Conservation (phyloP, 2,329 filamentous ascomycete genomes). For the Escovopsis sp. region DNA sequence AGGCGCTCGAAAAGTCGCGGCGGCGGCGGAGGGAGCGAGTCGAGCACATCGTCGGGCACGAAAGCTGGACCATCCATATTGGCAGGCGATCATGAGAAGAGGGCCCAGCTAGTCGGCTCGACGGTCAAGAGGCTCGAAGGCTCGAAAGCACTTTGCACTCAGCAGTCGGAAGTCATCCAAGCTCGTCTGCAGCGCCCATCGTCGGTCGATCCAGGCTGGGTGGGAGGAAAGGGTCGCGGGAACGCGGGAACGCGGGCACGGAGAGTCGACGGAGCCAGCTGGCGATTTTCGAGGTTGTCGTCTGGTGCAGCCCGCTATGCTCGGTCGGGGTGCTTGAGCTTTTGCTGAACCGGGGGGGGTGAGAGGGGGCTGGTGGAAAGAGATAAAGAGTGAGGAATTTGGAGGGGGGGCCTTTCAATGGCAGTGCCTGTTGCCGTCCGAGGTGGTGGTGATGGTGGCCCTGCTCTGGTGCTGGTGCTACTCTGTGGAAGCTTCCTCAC, state of each 20-base stretch:
- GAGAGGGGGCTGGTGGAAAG: too few species aligned
- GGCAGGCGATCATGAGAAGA: slow-evolving; percentile 10
- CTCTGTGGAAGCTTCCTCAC: too few species aligned
- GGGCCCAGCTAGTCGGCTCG: slow-evolving; percentile 4
- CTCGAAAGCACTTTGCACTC: slow-evolving; percentile 7
- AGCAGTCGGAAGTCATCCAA: slow-evolving; percentile 8
- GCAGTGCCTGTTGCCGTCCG: too few species aligned
- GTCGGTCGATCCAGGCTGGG: slow-evolving; percentile 9
- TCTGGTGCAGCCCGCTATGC: slow-evolving; percentile 1
- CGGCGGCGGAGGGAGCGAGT: slow-evolving; percentile 51
- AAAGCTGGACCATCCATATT: slow-evolving; percentile 37
- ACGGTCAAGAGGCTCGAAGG: slow-evolving; percentile 5
- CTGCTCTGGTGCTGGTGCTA: not conserved
- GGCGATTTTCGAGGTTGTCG: not conserved
- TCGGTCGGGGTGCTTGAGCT: not conserved
- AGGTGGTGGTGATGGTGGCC: not conserved
- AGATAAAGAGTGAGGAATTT: too few species aligned
- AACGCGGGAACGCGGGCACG: not conserved
- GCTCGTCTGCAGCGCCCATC: slow-evolving; percentile 18
- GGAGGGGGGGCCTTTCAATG: not conserved
- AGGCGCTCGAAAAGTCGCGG: slow-evolving; percentile 58
- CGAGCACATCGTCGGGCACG: slow-evolving; percentile 39
- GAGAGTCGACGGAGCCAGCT: slow-evolving; percentile 3
- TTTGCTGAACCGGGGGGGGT: slow-evolving; percentile 2
- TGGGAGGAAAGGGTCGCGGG: not conserved